Percentiles rank a stretch among this genome's conserved stretches.
Evolutionary conservation across 345 rosid species (phyloP).

Genomic region (Erodium maritimum): DNA sequence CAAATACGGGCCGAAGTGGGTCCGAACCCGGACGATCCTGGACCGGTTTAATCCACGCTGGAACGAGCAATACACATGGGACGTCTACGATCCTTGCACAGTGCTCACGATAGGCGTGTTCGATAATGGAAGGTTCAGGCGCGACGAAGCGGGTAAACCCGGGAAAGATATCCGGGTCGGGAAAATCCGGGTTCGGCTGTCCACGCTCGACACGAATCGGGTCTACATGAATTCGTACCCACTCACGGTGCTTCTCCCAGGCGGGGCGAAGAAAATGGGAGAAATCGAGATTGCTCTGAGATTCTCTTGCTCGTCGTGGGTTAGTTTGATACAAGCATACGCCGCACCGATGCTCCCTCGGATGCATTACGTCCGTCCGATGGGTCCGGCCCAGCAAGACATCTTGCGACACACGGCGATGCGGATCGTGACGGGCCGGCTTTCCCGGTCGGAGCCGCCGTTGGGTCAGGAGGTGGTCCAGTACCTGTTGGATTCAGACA

Average conservation of each 20-base stretch:
- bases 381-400: conserved; percentile 74
- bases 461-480: conserved; percentile 85
- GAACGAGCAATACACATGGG: conserved; percentile 96
- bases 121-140: conserved; percentile 63
- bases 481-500: conserved; percentile 65
- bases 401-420: conserved; percentile 74
- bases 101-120: conserved; percentile 75
- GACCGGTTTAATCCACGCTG: conserved; percentile 87
- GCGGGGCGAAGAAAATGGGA: conserved; percentile 83
- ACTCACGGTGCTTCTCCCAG: conserved; percentile 43
- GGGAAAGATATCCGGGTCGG: conserved; percentile 54
- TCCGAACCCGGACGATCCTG: conserved; percentile 67
- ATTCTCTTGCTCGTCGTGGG: conserved; percentile 76
- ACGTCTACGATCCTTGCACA: conserved; percentile 77
- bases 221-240: conserved; percentile 49
- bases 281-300: conserved; percentile 72
- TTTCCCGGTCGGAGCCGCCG: conserved; percentile 64
- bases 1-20: conserved; percentile 92
- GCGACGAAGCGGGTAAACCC: conserved; percentile 46
- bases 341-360: conserved; percentile 66
- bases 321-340: conserved; percentile 61
- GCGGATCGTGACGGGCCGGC: conserved; percentile 62
- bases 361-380: conserved; percentile 66
- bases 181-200: conserved; percentile 57
- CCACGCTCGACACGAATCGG: conserved; percentile 69